Evolutionary conservation across 202 grass and related monocot species (phyloP).

Genomic region (Musa balbisiana): DNA sequence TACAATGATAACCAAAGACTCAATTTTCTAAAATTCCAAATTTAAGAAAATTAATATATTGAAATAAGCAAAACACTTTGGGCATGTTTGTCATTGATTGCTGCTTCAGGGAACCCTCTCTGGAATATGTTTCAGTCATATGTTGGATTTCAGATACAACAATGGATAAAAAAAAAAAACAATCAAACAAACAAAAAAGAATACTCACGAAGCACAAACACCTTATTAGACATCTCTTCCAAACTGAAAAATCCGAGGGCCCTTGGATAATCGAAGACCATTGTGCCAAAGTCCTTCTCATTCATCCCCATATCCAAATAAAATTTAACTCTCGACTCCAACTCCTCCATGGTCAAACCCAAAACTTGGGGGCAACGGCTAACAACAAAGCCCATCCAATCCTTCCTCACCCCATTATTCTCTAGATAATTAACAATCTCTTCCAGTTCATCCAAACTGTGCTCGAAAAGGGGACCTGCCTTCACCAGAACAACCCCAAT

Average conservation of each 20-base stretch:
- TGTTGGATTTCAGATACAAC: not conserved
- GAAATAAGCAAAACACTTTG: not conserved
- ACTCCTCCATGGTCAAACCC: conserved; percentile 44
- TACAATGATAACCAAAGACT: not conserved
- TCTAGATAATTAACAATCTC: conserved; percentile 49
- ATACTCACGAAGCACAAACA: conserved; percentile 42
- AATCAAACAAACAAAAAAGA: conserved; percentile 20
- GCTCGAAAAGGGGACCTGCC: conserved; percentile 40
- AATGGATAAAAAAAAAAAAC: not conserved
- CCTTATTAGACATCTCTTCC: conserved; percentile 96
- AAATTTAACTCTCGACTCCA: conserved; percentile 54
- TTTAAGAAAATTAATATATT: not conserved
- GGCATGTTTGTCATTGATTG: too few species aligned
- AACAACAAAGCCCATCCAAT: conserved; percentile 75
- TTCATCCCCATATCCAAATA: conserved; percentile 80
- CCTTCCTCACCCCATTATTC: conserved; percentile 55
- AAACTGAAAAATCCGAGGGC: conserved; percentile 70
- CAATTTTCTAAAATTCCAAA: not conserved
- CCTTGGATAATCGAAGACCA: conserved; percentile 92
- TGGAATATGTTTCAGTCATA: not conserved
- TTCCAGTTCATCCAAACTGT: conserved; percentile 55
- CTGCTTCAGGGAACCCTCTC: not conserved
- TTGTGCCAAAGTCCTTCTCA: conserved; percentile 75
- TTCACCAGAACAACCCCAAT: conserved; percentile 59
- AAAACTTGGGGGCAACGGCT: conserved; percentile 64